These are phyloP conservation scores for Erythrobasidium yunnanense DNA, from an alignment of 768 basidiomycete genomes.

Conservation along the genomic window DNA sequence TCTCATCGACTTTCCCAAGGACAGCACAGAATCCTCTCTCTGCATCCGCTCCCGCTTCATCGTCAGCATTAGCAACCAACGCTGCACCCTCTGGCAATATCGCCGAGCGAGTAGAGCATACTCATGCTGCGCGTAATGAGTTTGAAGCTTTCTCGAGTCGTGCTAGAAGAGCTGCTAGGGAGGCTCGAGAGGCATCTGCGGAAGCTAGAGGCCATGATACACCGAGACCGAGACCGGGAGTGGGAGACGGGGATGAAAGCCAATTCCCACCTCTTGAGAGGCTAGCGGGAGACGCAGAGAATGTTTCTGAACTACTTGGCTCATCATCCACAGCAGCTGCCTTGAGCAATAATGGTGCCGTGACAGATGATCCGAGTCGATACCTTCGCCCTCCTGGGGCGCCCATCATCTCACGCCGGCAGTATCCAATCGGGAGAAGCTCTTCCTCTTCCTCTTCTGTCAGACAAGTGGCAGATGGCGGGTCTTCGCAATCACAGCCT, in stretches of 20 bases:
- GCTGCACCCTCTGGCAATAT: too few relatives aligned
- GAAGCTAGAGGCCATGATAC: background rate
- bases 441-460: background rate
- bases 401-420: conserved; percentile 2
- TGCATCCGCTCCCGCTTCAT: background rate
- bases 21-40: background rate
- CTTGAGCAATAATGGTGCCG: background rate
- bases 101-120: too few relatives aligned
- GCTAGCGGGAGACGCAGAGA: background rate
- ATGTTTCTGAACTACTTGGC: background rate
- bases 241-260: too few relatives aligned
- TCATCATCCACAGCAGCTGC: conserved; percentile 2
- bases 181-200: background rate
- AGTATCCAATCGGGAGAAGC: background rate
- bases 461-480: too few relatives aligned
- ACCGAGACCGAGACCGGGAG: too few relatives aligned
- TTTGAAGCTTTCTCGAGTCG: background rate
- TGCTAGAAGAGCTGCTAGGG: background rate
- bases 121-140: too few relatives aligned
- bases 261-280: too few relatives aligned
- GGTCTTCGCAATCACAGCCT: too few relatives aligned
- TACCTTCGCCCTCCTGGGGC: background rate
- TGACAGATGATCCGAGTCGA: background rate
- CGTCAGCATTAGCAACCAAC: too few relatives aligned
- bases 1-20: too few relatives aligned